Evolutionary conservation across 257 asterid species (phyloP).

Genomic region (Ballota nigra): DNA sequence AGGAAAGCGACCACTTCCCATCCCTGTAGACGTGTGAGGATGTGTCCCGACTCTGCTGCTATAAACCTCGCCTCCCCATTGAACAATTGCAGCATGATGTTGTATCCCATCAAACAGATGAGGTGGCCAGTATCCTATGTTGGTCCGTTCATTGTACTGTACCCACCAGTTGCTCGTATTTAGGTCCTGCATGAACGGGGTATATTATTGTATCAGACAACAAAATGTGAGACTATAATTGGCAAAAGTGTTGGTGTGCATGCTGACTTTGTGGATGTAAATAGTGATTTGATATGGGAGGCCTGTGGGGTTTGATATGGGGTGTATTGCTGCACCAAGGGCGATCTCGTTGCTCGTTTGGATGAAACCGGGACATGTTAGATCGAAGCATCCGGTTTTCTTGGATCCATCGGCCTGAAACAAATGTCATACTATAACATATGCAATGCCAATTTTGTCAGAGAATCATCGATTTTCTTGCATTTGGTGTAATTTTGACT

Average conservation of each 20-base stretch:
- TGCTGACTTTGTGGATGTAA: conserved; percentile 47
- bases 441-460: background rate
- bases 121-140: conserved; percentile 67
- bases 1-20: conserved; percentile 60
- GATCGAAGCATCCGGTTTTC: conserved; percentile 68
- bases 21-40: conserved; percentile 52
- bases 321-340: conserved; percentile 67
- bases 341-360: conserved; percentile 63
- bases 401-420: conserved; percentile 47
- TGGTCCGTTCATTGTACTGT: conserved; percentile 42
- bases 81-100: conserved; percentile 41
- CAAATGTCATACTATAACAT: background rate
- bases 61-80: conserved; percentile 84
- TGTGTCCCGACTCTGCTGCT: conserved; percentile 47
- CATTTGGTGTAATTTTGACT: background rate
- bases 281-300: conserved; percentile 52
- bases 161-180: conserved; percentile 64
- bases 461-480: background rate
- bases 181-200: conserved; percentile 35
- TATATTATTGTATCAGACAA: background rate
- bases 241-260: background rate
- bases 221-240: background rate
- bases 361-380: conserved; percentile 69
- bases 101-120: conserved; percentile 32
- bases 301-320: conserved; percentile 45